These are phyloP conservation scores for Breviolum minutum DNA, from an alignment of 73 alveolate species.

Conservation along the genomic window DNA sequence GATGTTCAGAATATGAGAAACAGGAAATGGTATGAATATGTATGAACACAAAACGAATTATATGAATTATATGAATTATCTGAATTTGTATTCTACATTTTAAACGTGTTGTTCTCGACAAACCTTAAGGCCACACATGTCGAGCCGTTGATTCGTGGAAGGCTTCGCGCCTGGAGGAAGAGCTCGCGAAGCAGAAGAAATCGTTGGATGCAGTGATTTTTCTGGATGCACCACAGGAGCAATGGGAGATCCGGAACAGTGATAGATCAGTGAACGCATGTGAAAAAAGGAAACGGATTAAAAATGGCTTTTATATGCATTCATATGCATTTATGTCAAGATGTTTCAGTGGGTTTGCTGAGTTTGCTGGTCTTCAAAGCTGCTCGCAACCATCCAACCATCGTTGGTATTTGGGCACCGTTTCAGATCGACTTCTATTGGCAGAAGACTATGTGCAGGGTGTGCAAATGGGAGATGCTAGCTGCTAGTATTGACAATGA, in stretches of 20 bases:
- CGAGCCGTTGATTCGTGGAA: neutral
- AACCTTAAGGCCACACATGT: neutral
- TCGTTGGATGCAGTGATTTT: constrained; percentile 42
- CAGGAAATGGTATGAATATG: too few species aligned
- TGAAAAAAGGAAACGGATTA: neutral
- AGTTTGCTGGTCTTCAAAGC: neutral
- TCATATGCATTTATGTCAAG: too few species aligned
- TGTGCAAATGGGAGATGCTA: neutral
- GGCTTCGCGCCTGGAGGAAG: constrained; percentile 53
- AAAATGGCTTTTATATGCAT: too few species aligned
- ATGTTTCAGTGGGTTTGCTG: neutral
- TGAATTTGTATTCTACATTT: neutral
- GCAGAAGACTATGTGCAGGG: neutral
- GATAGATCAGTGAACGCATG: neutral
- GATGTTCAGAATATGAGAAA: too few species aligned
- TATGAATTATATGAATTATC: neutral
- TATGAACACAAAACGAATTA: too few species aligned
- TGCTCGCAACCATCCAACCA: neutral
- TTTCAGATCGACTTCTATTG: neutral
- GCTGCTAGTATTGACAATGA: neutral
- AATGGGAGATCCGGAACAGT: neutral
- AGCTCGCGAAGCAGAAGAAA: constrained; percentile 23
- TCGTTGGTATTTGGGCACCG: neutral
- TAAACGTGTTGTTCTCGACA: neutral
- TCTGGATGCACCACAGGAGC: constrained; percentile 61